phyloP scores from a whole-genome alignment of 2,329 filamentous ascomycete species.

The Alternaria triticina region DNA sequence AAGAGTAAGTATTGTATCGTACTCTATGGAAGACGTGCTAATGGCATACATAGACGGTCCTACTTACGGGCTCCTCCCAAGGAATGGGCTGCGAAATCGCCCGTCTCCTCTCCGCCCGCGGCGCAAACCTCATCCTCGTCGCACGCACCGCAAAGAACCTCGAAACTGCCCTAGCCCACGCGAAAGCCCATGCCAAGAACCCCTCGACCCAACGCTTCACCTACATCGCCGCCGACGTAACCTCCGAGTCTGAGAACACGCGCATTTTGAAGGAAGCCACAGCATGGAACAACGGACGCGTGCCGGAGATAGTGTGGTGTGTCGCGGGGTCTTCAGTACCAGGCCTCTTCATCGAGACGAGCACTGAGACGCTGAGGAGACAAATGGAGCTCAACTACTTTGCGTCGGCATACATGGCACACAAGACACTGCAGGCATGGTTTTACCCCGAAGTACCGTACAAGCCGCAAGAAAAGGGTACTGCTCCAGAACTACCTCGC shows the following conservation, averaged over 20 bases:
- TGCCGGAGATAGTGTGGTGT: slow-evolving; percentile 90
- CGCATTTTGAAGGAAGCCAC: slow-evolving; percentile 74
- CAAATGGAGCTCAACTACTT: slow-evolving; percentile 97
- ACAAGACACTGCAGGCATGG: slow-evolving; percentile 79
- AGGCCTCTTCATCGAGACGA: slow-evolving; percentile 77
- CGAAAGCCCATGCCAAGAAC: slow-evolving; percentile 71
- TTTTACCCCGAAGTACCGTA: slow-evolving; percentile 55
- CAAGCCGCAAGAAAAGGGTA: slow-evolving; percentile 39
- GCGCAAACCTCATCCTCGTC: slow-evolving; percentile 85
- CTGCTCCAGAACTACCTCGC: slow-evolving; percentile 54
- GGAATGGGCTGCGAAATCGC: slow-evolving; percentile 85
- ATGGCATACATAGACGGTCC: slow-evolving; percentile 68
- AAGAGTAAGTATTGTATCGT: slow-evolving; percentile 63
- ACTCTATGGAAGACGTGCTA: neutral
- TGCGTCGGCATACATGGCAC: slow-evolving; percentile 83
- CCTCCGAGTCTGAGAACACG: slow-evolving; percentile 70
- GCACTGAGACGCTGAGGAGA: slow-evolving; percentile 68
- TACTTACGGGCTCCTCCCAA: slow-evolving; percentile 91
- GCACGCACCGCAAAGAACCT: slow-evolving; percentile 80
- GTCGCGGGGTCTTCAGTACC: slow-evolving; percentile 79
- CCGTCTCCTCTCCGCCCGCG: slow-evolving; percentile 76
- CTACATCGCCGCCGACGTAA: slow-evolving; percentile 83
- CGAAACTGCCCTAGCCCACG: slow-evolving; percentile 68
- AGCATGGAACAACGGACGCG: slow-evolving; percentile 74
- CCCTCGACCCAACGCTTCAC: slow-evolving; percentile 77